Evolutionary conservation across 202 grass and related monocot species (phyloP).

Genomic region (Hordeum pubiflorum): DNA sequence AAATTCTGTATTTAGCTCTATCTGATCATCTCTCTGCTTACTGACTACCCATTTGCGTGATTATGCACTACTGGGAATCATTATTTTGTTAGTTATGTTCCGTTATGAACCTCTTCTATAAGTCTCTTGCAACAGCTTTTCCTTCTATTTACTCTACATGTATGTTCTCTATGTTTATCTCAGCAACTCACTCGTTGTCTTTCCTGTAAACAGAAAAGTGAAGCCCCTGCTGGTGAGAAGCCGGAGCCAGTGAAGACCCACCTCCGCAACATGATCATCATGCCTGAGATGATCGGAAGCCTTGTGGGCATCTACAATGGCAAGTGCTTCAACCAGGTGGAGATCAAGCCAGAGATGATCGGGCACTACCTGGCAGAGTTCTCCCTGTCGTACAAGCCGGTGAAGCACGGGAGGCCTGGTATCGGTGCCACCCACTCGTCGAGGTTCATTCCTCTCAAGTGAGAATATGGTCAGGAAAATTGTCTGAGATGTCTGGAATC

Average conservation of each 20-base stretch:
- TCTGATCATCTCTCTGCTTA: not conserved
- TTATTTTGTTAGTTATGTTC: not conserved
- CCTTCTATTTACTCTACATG: not conserved
- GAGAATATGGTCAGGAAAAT: constrained; percentile 14
- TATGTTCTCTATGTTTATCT: not conserved
- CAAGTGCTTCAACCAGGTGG: constrained; percentile 87
- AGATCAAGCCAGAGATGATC: constrained; percentile 99
- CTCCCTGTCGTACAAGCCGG: constrained; percentile 95
- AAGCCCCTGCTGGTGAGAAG: constrained; percentile 83
- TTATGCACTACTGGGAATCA: not conserved
- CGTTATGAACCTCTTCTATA: not conserved
- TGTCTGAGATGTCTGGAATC: not conserved
- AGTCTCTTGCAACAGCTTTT: not conserved
- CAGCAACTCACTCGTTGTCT: not conserved
- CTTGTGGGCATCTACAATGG: constrained; percentile 81
- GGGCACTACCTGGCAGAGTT: constrained; percentile 96
- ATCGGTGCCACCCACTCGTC: constrained; percentile 97
- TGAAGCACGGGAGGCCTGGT: constrained; percentile 95
- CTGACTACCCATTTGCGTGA: not conserved
- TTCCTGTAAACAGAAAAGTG: constrained; percentile 54
- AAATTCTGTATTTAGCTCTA: not conserved
- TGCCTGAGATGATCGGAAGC: constrained; percentile 96
- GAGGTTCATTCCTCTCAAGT: constrained; percentile 95
- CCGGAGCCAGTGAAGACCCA: constrained; percentile 83
- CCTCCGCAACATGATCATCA: constrained; percentile 97